Base-by-base conservation (phyloP, 1,139 yeast species). In the Yamadazyma dushanensis region DNA sequence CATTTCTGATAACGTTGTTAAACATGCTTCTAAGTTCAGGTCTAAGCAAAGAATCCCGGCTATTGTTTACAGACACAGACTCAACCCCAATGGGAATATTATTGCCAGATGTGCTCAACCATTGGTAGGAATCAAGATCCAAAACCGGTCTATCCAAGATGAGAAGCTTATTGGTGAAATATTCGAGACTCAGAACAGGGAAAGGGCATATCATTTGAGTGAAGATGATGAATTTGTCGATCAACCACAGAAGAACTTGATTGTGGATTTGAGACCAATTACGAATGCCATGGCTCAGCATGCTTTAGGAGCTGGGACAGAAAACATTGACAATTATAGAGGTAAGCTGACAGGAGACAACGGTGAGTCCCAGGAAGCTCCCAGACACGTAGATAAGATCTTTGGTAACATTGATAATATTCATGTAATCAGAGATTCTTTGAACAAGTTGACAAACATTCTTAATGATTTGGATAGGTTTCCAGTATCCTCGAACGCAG, bases 231-330 rank as follows among this genome's bases (percentile, higher is more conserved):
- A 50, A 24, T 56, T 49, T 38, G 56, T 51, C 18, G 61, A 37
- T 56, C 76, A 70, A 42, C 73, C 74, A 0, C 74, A 77, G 36
- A 72, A 76, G 34, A 89, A 90, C 48, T 59, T 92, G 29, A 80
- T 92, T 26, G 92, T 89, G 2, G 98, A 92, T 62, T 84, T 95
- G 17, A 68, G 98, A 39, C 98, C 98, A 1, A 61, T 89, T 9
- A 84, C 97, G 0, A 92, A 92, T 59, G 97, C 98, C 8, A 78
- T 89, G 79, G 98, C 97, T 0, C 98, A 92, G 54, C 88, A 89
- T 39, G 97, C 97, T 0, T 63, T 92, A 18, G 98, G 98, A 5
- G 98, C 97, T 5, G 98, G 98, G 1, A 84, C 97, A 0, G 98
- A 92, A 54, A 83, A 78, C 47, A 86, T 89, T 72, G 97, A 90